Percentiles rank a stretch among this genome's conserved stretches.
These are phyloP conservation scores for Cokeromyces recurvatus DNA, from an alignment of 371 early-diverging fungal genomes.

Conservation along the genomic window DNA sequence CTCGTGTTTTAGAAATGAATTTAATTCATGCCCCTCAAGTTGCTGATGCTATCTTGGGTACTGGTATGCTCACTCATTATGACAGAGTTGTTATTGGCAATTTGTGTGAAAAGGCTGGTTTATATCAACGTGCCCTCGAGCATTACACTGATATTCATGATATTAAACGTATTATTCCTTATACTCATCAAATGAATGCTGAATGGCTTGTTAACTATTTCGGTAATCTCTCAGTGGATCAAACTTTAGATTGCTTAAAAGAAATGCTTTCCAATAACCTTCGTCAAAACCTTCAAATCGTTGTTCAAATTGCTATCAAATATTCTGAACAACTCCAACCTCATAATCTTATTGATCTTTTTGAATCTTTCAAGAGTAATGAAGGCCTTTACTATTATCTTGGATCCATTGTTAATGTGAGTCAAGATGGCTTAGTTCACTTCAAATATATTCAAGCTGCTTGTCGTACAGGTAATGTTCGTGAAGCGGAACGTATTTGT, in stretches of 20 bases:
- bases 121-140: slow-evolving; percentile 94
- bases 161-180: slow-evolving; percentile 94
- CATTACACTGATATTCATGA: slow-evolving; percentile 94
- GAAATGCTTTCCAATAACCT: slow-evolving; percentile 86
- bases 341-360: slow-evolving; percentile 80
- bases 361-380: slow-evolving; percentile 86
- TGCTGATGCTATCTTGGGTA: slow-evolving; percentile 96
- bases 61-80: slow-evolving; percentile 92
- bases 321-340: slow-evolving; percentile 93
- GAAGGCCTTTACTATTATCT: slow-evolving; percentile 95
- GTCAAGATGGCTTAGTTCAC: slow-evolving; percentile 91
- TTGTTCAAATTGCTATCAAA: slow-evolving; percentile 93
- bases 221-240: slow-evolving; percentile 90
- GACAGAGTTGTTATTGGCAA: slow-evolving; percentile 87
- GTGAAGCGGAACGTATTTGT: slow-evolving; percentile 97
- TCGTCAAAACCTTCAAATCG: slow-evolving; percentile 92
- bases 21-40: slow-evolving; percentile 95
- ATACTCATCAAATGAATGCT: slow-evolving; percentile 75
- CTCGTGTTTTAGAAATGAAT: slow-evolving; percentile 96
- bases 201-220: slow-evolving; percentile 93
- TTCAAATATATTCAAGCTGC: slow-evolving; percentile 98
- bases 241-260: slow-evolving; percentile 87
- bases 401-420: slow-evolving; percentile 92
- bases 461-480: slow-evolving; percentile 87
- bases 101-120: slow-evolving; percentile 95